Evolutionary conservation across 768 basidiomycete species (phyloP), one percentile per base, ranked within the genome.

Genomic region (Termitomyces bulborhizus): DNA sequence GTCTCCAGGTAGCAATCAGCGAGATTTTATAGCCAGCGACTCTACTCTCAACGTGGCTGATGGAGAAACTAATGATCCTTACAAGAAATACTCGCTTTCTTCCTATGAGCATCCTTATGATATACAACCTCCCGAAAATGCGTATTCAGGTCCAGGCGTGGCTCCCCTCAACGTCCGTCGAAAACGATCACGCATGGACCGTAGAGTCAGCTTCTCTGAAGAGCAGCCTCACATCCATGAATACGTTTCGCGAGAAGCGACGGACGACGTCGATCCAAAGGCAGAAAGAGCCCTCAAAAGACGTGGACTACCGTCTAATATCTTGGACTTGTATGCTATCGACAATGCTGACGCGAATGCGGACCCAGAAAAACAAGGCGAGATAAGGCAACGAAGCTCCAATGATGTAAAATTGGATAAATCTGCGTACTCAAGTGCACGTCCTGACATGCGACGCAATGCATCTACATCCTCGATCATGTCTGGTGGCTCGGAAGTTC

Each of bases 41-140:
- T 61, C 61, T 7, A 81, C 80, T 1, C 62, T 79, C 26, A 59
- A 54, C 9, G 63, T 50, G 34, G 42, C 34, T 16, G 43, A 52
- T 40, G 36, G 55, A 26, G 60, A 62, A 46, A 58, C 57, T 41
- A 54, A 65, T 27, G 68, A 72, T 24, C 54, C 65, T n/a, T 63
- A 75, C 52, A 65, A 69, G 57, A 75, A 69, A 63, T 80, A 73
- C 54, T 73, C 80, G 0, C 64, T 83, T 44, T 78, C 82, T 16
- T 82, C 83, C 3, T 80, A 82, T 68, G 70, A 75, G 47, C 83
- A 86, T 57, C 83, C 84, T 9, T 77, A 84, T 58, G 81, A 84
- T 45, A 84, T 88, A 41, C 70, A 69, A 16, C 74, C 82, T 2
- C 86, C 85, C 3, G 65, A 69, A 39, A 66, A 69, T 53, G 74